Base-by-base conservation (phyloP, 257 asterid species). In the Thymus quinquecostatus region DNA sequence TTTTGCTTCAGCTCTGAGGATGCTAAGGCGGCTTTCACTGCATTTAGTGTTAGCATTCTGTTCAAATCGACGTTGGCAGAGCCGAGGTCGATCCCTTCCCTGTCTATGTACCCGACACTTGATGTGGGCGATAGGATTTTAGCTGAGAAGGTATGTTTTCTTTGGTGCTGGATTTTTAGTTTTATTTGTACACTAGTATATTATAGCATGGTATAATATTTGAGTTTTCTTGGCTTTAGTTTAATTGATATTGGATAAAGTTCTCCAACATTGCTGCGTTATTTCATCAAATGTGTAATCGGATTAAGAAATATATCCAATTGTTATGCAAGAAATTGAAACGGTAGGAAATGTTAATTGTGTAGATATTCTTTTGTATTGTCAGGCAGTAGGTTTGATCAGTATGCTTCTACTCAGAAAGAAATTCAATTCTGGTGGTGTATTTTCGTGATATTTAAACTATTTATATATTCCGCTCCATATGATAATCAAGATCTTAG, bases 51-150 rank as follows among this genome's bases (percentile, higher is more conserved):
- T 51, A 83, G 89, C 50, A 82, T 95, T 44, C 64, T 95, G 81
- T 92, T 83, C 75, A 88, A 83, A 73, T 95, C 99, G 11, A 83
- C 94, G 58, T 77, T 95, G 82, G 99, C 99, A 1, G 99, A 92
- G 83, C 98, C 98, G 1, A 87, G 96, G 83, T 92, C 96, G 33
- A 95, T 95, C 76, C 98, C 98, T 8, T 95, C 99, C 0, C 74
- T 82, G 71, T 95, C 99, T 47, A 95, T 95, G 99, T 87, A 70
- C 78, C 99, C 99, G 12, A 95, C 99, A 13, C 93, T 95, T 40
- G 92, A 89, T 75, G 95, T 84, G 43, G 99, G 98, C 3, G 99
- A 95, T 41, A 84, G 99, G 64, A 82, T 95, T 75, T 73, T 95
- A 59, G 94, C 99, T 14, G 99, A 94, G 86, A 94, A 94, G 86